Percentiles rank a stretch among this genome's conserved stretches.
Conservation (phyloP, 2,329 filamentous ascomycete genomes). For the Cladosporium sp. region DNA sequence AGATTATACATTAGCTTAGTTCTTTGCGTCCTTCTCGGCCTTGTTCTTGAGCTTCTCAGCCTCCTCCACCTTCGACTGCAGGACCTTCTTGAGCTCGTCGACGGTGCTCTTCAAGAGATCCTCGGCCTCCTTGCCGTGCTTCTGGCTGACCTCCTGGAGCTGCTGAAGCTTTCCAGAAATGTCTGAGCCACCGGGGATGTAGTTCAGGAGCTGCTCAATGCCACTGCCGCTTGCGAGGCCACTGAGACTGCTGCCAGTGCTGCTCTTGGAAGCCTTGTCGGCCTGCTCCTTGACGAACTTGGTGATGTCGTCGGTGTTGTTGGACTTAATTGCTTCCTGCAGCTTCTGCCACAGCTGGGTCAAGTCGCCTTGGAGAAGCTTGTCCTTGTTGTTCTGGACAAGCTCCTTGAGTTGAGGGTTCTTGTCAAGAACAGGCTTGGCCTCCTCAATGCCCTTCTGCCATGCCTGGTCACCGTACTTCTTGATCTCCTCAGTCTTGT, state of each 20-base stretch:
- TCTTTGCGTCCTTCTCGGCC: conserved; percentile 19
- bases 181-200: conserved; percentile 64
- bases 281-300: conserved; percentile 57
- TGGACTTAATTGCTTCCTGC: conserved; percentile 61
- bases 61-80: conserved; percentile 60
- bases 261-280: conserved; percentile 39
- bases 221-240: conserved; percentile 5
- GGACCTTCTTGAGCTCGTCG: conserved; percentile 63
- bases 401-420: conserved; percentile 73
- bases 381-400: conserved; percentile 68
- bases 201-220: conserved; percentile 62
- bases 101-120: conserved; percentile 68
- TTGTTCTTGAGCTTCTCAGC: conserved; percentile 59
- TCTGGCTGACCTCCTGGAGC: conserved; percentile 63
- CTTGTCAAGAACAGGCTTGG: conserved; percentile 72
- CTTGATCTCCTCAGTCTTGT: conserved; percentile 67
- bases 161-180: conserved; percentile 66
- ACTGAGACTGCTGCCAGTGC: conserved; percentile 55
- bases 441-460: conserved; percentile 68
- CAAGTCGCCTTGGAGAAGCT: conserved; percentile 66
- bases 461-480: conserved; percentile 71
- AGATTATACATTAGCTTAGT: conserved; percentile 11
- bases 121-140: conserved; percentile 70
- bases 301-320: conserved; percentile 60
- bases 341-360: conserved; percentile 64